Conservation (phyloP, 768 basidiomycete species). For the Phanerochaete carnosa region DNA sequence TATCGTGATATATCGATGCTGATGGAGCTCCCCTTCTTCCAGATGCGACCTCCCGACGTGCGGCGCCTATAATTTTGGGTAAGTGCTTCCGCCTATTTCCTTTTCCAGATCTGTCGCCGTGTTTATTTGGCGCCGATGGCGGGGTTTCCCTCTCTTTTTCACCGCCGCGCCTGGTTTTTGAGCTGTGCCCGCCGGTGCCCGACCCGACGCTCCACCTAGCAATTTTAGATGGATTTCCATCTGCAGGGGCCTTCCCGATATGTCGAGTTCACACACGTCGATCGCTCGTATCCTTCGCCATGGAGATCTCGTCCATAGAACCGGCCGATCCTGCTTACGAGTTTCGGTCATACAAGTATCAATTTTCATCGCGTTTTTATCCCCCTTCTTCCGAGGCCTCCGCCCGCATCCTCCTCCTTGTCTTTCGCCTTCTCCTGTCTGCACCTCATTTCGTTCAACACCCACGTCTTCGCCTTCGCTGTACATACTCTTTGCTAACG, state of each 20-base stretch:
- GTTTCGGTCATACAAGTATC: not conserved
- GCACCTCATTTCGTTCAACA: not conserved
- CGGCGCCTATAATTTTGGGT: conserved; percentile 86
- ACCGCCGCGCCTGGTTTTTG: not conserved
- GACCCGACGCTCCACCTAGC: not conserved
- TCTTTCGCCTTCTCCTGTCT: not conserved
- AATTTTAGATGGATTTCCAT: not conserved
- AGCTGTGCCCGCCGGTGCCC: not conserved
- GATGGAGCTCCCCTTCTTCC: conserved; percentile 5
- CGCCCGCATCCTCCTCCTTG: not conserved
- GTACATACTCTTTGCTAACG: not conserved
- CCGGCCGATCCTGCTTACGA: not conserved
- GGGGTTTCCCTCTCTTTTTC: not conserved
- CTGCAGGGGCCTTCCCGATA: not conserved
- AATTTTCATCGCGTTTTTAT: not conserved
- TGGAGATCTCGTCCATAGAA: not conserved
- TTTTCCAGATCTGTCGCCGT: not conserved
- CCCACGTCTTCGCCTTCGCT: not conserved
- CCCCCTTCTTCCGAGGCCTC: not conserved
- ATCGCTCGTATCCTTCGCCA: not conserved
- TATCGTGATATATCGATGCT: conserved; percentile 4
- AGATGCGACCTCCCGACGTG: conserved; percentile 70
- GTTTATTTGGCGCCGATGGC: not conserved
- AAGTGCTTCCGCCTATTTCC: conserved; percentile 25
- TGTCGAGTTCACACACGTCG: not conserved